These are phyloP conservation scores for Boletales sp. DNA, from an alignment of 768 basidiomycete species.

Conservation along the genomic window DNA sequence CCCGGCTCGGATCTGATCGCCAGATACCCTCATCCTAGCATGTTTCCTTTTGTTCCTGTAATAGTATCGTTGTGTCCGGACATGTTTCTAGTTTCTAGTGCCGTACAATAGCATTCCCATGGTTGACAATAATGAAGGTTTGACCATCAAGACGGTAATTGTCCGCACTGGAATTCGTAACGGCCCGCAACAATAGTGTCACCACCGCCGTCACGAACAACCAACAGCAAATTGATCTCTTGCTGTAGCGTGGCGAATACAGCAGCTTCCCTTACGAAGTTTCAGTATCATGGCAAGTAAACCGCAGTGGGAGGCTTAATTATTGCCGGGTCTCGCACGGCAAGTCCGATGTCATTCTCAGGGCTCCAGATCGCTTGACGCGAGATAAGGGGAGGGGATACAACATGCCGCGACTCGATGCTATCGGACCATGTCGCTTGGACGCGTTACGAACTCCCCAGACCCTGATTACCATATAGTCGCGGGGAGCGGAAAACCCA, in stretches of 20 bases:
- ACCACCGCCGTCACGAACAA: conserved; percentile 1
- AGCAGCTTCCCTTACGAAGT: no score
- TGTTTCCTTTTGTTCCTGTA: conserved; percentile 4
- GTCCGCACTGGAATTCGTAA: conserved; percentile 1
- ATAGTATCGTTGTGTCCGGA: conserved; percentile 19
- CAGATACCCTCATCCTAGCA: conserved; percentile 2
- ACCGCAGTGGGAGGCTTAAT: no score
- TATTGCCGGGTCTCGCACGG: no score
- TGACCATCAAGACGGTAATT: conserved; percentile 7
- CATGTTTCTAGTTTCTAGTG: neutral
- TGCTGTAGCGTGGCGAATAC: neutral
- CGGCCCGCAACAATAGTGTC: neutral
- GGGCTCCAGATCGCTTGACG: no score
- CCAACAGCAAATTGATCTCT: conserved; percentile 3
- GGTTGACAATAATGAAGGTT: neutral
- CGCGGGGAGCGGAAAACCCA: no score
- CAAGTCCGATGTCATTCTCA: no score
- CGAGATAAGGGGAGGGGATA: neutral
- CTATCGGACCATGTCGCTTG: neutral
- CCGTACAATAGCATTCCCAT: neutral
- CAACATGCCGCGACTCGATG: neutral
- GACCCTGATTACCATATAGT: no score
- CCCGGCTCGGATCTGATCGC: neutral
- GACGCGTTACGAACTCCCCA: neutral
- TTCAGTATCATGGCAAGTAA: no score